A percentile compares a stretch with the other conserved stretches of the same genome.
These are phyloP conservation scores for Fusarium oxysporum DNA, from an alignment of 2,329 filamentous ascomycete species.

Conservation along the genomic window DNA sequence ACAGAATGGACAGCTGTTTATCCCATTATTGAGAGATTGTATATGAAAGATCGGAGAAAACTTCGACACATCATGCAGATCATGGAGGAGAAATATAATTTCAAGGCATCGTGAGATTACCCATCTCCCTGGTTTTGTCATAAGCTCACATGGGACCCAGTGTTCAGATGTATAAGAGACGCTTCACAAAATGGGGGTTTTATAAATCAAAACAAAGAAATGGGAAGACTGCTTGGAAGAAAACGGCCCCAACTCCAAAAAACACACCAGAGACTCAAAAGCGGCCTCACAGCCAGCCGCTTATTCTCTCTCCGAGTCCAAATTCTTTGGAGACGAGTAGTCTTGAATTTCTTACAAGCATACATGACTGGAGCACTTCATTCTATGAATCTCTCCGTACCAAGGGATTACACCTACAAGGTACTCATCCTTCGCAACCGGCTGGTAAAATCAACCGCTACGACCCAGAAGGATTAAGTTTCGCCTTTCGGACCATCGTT, in stretches of 20 bases:
- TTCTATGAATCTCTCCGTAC: constrained; percentile 5
- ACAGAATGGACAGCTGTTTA: constrained; percentile 15
- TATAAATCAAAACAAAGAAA: constrained; percentile 13
- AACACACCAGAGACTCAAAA: not conserved
- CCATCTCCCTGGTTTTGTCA: not conserved
- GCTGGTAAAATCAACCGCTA: not conserved
- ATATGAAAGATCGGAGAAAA: constrained; percentile 15
- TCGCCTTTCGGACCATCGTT: constrained; percentile 12
- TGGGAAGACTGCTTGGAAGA: not conserved
- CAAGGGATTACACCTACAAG: not conserved
- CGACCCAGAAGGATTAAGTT: constrained; percentile 22
- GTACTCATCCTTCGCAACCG: too few relatives aligned
- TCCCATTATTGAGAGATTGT: constrained; percentile 9
- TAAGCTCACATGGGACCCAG: not conserved
- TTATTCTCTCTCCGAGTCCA: not conserved
- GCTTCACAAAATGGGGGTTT: constrained; percentile 29
- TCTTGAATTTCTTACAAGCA: constrained; percentile 12
- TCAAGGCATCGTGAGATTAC: constrained; percentile 22
- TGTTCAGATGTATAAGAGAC: constrained; percentile 27
- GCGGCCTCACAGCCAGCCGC: not conserved
- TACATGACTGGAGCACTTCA: constrained; percentile 5
- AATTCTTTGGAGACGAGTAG: not conserved
- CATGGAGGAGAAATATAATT: constrained; percentile 21
- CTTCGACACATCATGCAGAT: constrained; percentile 21
- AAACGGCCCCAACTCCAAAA: accelerated